Base-by-base conservation (phyloP, 192 early-diverging fungal genomes). In the Mortierella claussenii region DNA sequence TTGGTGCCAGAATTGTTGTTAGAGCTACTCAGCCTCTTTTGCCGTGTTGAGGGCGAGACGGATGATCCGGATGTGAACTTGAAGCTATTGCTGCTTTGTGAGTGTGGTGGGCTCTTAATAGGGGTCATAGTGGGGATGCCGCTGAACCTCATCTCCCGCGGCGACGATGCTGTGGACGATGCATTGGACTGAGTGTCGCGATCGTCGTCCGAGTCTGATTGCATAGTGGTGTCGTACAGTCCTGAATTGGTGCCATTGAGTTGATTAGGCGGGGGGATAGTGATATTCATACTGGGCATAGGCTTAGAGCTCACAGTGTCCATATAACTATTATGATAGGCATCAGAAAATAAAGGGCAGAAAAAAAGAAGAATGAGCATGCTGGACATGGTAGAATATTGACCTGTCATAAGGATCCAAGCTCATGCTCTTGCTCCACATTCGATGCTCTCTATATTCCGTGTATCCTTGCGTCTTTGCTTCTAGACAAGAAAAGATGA, bases 121-220 rank as follows among this genome's bases (percentile, higher is more conserved):
- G 73, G 73, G 0, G 73, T 76, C 73, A 76, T 76, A 21, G 53
- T 67, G 24, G 73, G 73, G 17, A 76, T 76, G 27, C 73, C 73
- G 32, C 50, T 53, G 24, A 76, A 76, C 42, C 73, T 46, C 58
- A 76, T 62, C 53, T 76, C 73, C 20, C 73, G 37, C 24, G 73
- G 73, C 6, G 73, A 76, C 7, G 73, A 76, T 9, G 73, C 73
- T 20, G 44, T 47, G 15, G 73, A 76, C 3, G 73, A 76, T 1
- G 73, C 59, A 13, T 76, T 76, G 2, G 73, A 76, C 31, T 56
- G 73, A 20, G 64, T 36, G 34, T 67, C 73, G 8, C 62, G 60
- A 2, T 67, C 73, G 18, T 76, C 73, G 36, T 76, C 73, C 43
- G 73, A 76, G 52, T 76, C 73, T 3, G 73, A 76, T 24, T 67